These are phyloP conservation scores for Luzula sylvatica DNA, from an alignment of 176 grass and related monocot species.

Conservation along the genomic window DNA sequence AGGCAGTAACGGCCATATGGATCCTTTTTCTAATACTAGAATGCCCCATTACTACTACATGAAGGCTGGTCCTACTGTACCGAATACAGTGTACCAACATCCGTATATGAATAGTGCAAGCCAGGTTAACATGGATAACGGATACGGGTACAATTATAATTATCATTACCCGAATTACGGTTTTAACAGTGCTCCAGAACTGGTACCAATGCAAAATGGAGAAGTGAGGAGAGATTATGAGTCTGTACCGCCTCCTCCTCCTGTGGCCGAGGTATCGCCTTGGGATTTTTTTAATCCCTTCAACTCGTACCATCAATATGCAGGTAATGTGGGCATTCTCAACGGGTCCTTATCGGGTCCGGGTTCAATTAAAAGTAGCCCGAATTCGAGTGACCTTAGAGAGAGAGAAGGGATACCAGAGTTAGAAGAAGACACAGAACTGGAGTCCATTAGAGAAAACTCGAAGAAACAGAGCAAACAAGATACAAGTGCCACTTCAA, in stretches of 20 bases:
- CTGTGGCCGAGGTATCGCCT: conserved; percentile 27
- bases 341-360: conserved; percentile 1
- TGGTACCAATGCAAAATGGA: background rate
- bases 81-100: conserved; percentile 68
- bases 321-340: conserved; percentile 21
- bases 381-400: conserved; percentile 78
- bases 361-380: conserved; percentile 49
- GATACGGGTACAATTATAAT: conserved; percentile 31
- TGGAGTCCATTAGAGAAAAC: conserved; percentile 46
- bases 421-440: conserved; percentile 84
- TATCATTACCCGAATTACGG: conserved; percentile 47
- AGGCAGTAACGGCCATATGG: background rate
- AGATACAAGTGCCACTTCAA: conserved; percentile 8
- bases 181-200: conserved; percentile 7
- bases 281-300: conserved; percentile 92
- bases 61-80: conserved; percentile 36
- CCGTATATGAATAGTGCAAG: conserved; percentile 33
- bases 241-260: conserved; percentile 41
- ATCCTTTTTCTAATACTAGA: conserved; percentile 18
- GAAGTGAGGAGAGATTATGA: conserved; percentile 2
- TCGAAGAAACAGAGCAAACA: conserved; percentile 42
- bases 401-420: conserved; percentile 87
- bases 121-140: conserved; percentile 26
- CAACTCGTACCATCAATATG: conserved; percentile 47
- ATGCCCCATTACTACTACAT: conserved; percentile 62